These are phyloP conservation scores for Colletotrichum salicis DNA, from an alignment of 2,329 filamentous ascomycete genomes.

Conservation along the genomic window DNA sequence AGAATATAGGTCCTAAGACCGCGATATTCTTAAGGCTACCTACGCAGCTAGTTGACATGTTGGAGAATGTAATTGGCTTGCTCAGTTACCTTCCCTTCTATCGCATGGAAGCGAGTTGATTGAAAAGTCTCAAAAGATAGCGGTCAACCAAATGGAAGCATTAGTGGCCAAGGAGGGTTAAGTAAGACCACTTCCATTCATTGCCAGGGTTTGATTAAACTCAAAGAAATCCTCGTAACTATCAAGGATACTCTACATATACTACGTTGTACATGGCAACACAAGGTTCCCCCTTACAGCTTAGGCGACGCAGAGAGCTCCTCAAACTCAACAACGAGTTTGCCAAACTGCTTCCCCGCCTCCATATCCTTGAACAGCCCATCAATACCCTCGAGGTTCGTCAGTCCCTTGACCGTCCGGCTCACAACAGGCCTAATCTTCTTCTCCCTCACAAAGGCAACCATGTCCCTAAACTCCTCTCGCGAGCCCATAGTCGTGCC, in stretches of 20 bases:
- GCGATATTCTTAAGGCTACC: background rate
- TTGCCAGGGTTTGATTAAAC: background rate
- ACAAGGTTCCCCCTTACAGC: constrained; percentile 45
- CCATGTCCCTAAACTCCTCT: constrained; percentile 91
- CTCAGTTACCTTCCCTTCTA: background rate
- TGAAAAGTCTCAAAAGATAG: background rate
- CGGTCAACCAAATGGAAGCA: background rate
- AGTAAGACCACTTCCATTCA: background rate
- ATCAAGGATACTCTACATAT: background rate
- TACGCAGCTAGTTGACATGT: background rate
- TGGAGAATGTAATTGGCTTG: background rate
- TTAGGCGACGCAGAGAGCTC: constrained; percentile 50
- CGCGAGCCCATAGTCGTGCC: constrained; percentile 93
- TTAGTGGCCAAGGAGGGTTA: background rate
- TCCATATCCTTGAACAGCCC: constrained; percentile 89
- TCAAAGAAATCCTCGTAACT: background rate
- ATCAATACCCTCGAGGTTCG: constrained; percentile 82
- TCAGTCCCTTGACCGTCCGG: constrained; percentile 76
- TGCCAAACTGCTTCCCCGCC: constrained; percentile 87
- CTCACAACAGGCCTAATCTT: constrained; percentile 83
- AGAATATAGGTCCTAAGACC: background rate
- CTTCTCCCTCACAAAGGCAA: constrained; percentile 79
- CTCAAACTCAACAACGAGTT: constrained; percentile 83
- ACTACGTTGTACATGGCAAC: background rate
- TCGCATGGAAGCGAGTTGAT: background rate